Conservation (phyloP, 2,329 filamentous ascomycete species). For the Cordyceps farinosa region DNA sequence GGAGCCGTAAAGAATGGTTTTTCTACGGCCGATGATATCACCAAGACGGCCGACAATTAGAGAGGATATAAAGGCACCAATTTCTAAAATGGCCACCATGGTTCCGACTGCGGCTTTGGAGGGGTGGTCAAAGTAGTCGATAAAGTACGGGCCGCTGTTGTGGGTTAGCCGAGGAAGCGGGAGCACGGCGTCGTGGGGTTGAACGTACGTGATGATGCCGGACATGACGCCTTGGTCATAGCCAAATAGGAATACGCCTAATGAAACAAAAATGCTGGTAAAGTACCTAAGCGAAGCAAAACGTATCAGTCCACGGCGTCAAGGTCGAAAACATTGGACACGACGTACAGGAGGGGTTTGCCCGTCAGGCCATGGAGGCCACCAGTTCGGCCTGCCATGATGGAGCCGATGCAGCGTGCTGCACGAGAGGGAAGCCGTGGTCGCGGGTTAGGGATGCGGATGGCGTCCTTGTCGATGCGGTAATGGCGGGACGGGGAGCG, state of each 20-base stretch:
- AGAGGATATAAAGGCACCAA: slow-evolving; percentile 89
- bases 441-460: slow-evolving; percentile 70
- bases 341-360: slow-evolving; percentile 79
- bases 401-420: slow-evolving; percentile 69
- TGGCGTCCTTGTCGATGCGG: slow-evolving; percentile 67
- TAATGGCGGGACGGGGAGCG: slow-evolving; percentile 37
- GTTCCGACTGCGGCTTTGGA: slow-evolving; percentile 85
- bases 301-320: slow-evolving; percentile 21
- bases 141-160: slow-evolving; percentile 76
- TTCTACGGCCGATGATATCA: slow-evolving; percentile 84
- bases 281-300: slow-evolving; percentile 64
- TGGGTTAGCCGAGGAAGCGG: slow-evolving; percentile 16
- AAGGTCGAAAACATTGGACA: slow-evolving; percentile 20
- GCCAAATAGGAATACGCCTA: slow-evolving; percentile 84
- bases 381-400: slow-evolving; percentile 79
- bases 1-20: slow-evolving; percentile 90
- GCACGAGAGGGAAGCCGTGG: slow-evolving; percentile 60
- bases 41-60: slow-evolving; percentile 82
- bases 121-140: slow-evolving; percentile 88
- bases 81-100: slow-evolving; percentile 94
- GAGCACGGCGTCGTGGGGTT: background rate
- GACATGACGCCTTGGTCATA: slow-evolving; percentile 93
- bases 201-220: slow-evolving; percentile 60
- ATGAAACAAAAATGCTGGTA: slow-evolving; percentile 83
- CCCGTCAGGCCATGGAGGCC: slow-evolving; percentile 90